Conservation (phyloP, 768 basidiomycete species). For the Xerocomus brunneocitrinus region DNA sequence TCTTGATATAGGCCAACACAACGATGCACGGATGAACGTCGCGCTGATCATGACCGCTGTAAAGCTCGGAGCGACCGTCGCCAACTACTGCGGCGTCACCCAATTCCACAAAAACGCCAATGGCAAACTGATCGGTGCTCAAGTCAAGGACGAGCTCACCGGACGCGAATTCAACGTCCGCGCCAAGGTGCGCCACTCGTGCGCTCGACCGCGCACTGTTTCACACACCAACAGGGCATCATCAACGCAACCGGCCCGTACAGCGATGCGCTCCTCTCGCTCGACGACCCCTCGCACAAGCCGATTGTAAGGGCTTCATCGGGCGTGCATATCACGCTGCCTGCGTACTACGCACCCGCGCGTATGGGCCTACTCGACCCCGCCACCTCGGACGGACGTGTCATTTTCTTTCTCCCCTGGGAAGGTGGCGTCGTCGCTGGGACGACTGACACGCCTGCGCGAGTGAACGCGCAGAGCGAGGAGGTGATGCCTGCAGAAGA, state of each 20-base stretch:
- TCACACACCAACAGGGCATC: slow-evolving; percentile 52
- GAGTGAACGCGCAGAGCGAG: slow-evolving; percentile 46
- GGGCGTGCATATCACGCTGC: slow-evolving; percentile 94
- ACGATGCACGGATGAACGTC: slow-evolving; percentile 97
- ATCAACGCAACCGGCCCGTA: slow-evolving; percentile 98
- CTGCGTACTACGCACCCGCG: slow-evolving; percentile 93
- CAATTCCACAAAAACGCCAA: slow-evolving; percentile 61
- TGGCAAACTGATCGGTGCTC: slow-evolving; percentile 67
- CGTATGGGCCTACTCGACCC: slow-evolving; percentile 96
- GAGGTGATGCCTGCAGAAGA: slow-evolving; percentile 86
- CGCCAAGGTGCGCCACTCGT: slow-evolving; percentile 52
- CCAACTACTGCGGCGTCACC: slow-evolving; percentile 88
- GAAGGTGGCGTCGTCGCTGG: slow-evolving; percentile 97
- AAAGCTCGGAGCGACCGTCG: slow-evolving; percentile 79
- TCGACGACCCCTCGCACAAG: slow-evolving; percentile 73
- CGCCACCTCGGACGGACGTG: slow-evolving; percentile 90
- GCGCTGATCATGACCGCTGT: slow-evolving; percentile 93
- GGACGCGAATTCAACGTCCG: slow-evolving; percentile 78
- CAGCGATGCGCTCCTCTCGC: slow-evolving; percentile 74
- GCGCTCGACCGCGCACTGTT: not conserved
- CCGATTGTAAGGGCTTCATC: slow-evolving; percentile 91
- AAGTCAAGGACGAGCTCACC: slow-evolving; percentile 76
- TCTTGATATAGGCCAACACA: slow-evolving; percentile 75
- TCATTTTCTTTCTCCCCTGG: slow-evolving; percentile 99
- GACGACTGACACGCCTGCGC: slow-evolving; percentile 84